Base-by-base conservation (phyloP, 176 grass and related monocot species). In the Alloteropsis semialata region DNA sequence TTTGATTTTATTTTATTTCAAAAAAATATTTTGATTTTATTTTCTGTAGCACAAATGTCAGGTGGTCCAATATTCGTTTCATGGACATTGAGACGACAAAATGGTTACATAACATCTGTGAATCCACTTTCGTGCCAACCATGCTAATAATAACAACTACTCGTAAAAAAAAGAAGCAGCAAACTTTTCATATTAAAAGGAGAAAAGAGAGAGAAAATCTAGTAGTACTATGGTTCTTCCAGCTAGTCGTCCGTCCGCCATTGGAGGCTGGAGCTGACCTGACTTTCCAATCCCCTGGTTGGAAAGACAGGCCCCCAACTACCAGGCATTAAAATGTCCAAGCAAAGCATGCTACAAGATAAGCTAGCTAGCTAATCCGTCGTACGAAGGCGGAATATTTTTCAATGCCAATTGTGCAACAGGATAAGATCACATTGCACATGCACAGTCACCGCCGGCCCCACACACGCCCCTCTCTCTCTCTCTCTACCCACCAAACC, bases 341-440 rank as follows among this genome's bases (percentile, higher is more conserved):
- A 58, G 83, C 88, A 82, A 89, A 39, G 77, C 78, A 76, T 57
- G 10, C 55, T 27, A 58, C 28, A 70, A 69, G 82, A 77, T 81
- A 85, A 85, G 45, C 62, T 51, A 6, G 29, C 29, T 34, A 80
- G 77, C 45, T 39, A 14, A 82, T 74, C 38, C 27, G 72, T 50
- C 51, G 88, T 86, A 89, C 69, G 55, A 77, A 76, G 77, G 34
- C 18, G 25, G 45, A 77, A 82, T 86, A 75, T 69, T 85, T 74
- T 84, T 45, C 34, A 10, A 43, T 46, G 75, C 57, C 55, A 60
- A 72, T 72, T 65, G 59, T 25, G 62, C 82, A 77, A 51, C 66
- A 78, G 84, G 88, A 90, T 90, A 90, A 90, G 88, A 86, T 82
- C 88, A 74, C 78, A 82, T 59, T 76, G 73, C 83, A 72, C 46